Evolutionary conservation across 73 alveolate genomes (phyloP), one percentile per base, ranked within the genome.

Genomic region (Paramecium primaurelia): DNA sequence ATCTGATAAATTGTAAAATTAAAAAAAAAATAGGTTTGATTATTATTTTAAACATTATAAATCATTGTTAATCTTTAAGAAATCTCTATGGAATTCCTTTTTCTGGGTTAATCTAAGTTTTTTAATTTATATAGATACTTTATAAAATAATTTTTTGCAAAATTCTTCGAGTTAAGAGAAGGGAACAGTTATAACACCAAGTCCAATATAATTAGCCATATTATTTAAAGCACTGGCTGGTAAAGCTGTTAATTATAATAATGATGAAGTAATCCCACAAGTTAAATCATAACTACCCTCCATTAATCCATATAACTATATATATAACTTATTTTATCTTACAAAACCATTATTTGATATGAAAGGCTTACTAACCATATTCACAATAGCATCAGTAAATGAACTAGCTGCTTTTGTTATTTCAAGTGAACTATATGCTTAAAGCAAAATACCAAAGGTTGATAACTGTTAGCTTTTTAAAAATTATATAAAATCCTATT

Each of bases 361-460:
- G 30, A 64, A 64, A 11, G 84, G 84, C 30, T 64, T 64, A 14
- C 51, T 32, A 34, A 64, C 8, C 49, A 64, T 64, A 64, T 64
- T 26, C 16, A 64, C 9, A 2, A 64, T 64, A 12, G 49, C 84
- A 28, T 64, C 30, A 14, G 84, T 64, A 64, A 64, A 64, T 14
- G 84, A 64, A 64, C 84, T 64, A 32, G 84, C 84, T 2, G 47
- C 84, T 64, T 64, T 64, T 28, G 84, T 64, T 12, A 64, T 64
- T 25, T 64, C 84, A 32, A 64, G 84, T 11, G 51, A 32, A 34
- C 47, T 64, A 64, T 64, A 64, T 11, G 84, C 84, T n/a, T 64
- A 64, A 64, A 64, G 30, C 16, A 64, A 12, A 14, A 64, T 64
- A 1, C 49, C 16, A 2, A 64, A 64, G 2, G 84, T 64, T 64